Conservation (phyloP, 2,329 filamentous ascomycete species). For the Endoconidiophora polonica region DNA sequence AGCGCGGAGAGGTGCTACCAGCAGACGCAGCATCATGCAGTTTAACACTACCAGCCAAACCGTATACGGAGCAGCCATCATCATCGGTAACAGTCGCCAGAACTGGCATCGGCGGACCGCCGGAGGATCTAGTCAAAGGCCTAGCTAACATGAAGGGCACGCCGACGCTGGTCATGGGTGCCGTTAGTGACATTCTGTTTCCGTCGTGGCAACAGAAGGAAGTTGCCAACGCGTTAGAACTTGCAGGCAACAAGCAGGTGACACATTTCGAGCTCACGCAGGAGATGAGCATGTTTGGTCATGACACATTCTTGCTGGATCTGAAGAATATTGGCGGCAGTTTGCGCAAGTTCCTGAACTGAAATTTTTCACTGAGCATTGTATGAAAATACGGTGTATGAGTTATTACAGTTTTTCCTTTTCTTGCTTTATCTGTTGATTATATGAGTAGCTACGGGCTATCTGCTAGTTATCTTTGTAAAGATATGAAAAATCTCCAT, state of each 20-base stretch:
- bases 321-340: constrained; percentile 80
- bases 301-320: constrained; percentile 91
- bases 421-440: background rate
- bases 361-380: background rate
- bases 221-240: constrained; percentile 66
- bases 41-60: constrained; percentile 63
- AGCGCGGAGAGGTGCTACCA: constrained; percentile 34
- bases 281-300: constrained; percentile 85
- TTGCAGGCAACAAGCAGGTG: constrained; percentile 63
- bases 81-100: constrained; percentile 22
- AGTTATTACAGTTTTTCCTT: background rate
- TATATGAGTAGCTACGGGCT: background rate
- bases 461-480: background rate
- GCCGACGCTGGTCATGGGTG: constrained; percentile 77
- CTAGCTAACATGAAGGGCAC: constrained; percentile 55
- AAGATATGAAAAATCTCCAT: background rate
- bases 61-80: constrained; percentile 69
- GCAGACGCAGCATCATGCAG: constrained; percentile 38
- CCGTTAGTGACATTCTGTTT: constrained; percentile 90
- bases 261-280: constrained; percentile 84
- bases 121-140: constrained; percentile 64
- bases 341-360: constrained; percentile 62
- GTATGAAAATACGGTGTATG: background rate
- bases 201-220: constrained; percentile 97
- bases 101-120: constrained; percentile 32